Evolutionary conservation across 495 filamentous ascomycete species (phyloP).

Genomic region (Durotheca rogersii): DNA sequence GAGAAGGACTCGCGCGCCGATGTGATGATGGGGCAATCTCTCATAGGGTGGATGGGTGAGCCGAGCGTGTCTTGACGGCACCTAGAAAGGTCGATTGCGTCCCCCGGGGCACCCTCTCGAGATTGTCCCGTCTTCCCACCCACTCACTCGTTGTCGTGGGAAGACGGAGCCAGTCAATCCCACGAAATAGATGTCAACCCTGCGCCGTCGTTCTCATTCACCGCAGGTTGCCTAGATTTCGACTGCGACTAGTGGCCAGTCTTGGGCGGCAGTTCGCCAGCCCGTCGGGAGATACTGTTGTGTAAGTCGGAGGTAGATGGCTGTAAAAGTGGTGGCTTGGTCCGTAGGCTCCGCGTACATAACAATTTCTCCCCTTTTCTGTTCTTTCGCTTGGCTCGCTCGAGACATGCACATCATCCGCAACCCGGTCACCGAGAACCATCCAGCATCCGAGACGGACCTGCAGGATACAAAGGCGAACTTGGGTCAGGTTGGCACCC

Average conservation of each 20-base stretch:
- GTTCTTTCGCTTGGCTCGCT: constrained; percentile 22
- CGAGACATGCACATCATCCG: constrained; percentile 28
- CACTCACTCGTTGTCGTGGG: constrained; percentile 1
- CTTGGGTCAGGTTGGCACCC: constrained; percentile 3
- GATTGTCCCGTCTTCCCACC: constrained; percentile 14
- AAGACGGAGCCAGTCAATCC: constrained; percentile 10
- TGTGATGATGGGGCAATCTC: constrained; percentile 34
- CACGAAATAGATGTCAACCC: constrained; percentile 2
- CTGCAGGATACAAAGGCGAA: constrained; percentile 7
- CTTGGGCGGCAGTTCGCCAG: constrained; percentile 22
- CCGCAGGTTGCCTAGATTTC: constrained; percentile 7
- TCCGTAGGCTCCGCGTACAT: constrained; percentile 27
- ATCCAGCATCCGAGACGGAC: constrained; percentile 22
- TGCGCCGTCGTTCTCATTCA: not conserved
- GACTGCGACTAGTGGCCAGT: constrained; percentile 6
- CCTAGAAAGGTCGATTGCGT: constrained; percentile 28
- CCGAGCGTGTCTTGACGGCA: constrained; percentile 31
- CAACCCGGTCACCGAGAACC: constrained; percentile 26
- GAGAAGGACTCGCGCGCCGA: constrained; percentile 27
- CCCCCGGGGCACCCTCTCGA: constrained; percentile 24
- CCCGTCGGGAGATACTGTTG: constrained; percentile 19
- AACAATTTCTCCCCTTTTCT: constrained; percentile 15
- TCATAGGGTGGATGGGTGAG: constrained; percentile 32
- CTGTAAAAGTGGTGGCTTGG: constrained; percentile 10
- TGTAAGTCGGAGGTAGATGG: constrained; percentile 33